These are phyloP conservation scores for Yamadazyma membranifaciens DNA, from an alignment of 1,139 yeast genomes.

Conservation along the genomic window DNA sequence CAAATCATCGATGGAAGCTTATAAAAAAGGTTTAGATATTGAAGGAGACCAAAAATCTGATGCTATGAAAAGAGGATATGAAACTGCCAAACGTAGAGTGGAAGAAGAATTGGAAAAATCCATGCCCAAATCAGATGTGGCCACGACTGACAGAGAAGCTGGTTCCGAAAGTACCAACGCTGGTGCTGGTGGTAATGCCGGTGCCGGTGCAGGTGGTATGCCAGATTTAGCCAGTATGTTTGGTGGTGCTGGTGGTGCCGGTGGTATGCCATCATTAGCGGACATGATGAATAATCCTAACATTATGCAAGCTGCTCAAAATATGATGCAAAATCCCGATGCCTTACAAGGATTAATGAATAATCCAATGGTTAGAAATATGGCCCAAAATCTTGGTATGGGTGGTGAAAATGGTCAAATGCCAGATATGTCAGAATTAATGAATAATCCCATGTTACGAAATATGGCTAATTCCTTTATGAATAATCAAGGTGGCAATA, in stretches of 20 bases:
- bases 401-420: conserved; percentile 52
- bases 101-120: conserved; percentile 64
- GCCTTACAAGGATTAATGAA: conserved; percentile 76
- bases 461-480: conserved; percentile 62
- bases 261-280: conserved; percentile 56
- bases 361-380: conserved; percentile 74
- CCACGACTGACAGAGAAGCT: conserved; percentile 16
- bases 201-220: conserved; percentile 50
- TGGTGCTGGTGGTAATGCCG: conserved; percentile 27
- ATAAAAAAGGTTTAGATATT: conserved; percentile 77
- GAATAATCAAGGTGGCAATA: conserved; percentile 32
- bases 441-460: conserved; percentile 78
- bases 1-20: conserved; percentile 86
- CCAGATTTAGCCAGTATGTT: conserved; percentile 69
- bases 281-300: conserved; percentile 86
- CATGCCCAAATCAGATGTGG: conserved; percentile 25
- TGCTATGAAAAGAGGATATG: conserved; percentile 91
- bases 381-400: conserved; percentile 69
- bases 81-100: conserved; percentile 85
- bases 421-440: conserved; percentile 62
- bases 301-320: conserved; percentile 89
- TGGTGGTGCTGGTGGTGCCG: conserved; percentile 46
- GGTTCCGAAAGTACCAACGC: conserved; percentile 14
- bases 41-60: conserved; percentile 87
- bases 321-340: conserved; percentile 86